Evolutionary conservation across 768 basidiomycete genomes (phyloP).

Genomic region (Pleurotus djamor): DNA sequence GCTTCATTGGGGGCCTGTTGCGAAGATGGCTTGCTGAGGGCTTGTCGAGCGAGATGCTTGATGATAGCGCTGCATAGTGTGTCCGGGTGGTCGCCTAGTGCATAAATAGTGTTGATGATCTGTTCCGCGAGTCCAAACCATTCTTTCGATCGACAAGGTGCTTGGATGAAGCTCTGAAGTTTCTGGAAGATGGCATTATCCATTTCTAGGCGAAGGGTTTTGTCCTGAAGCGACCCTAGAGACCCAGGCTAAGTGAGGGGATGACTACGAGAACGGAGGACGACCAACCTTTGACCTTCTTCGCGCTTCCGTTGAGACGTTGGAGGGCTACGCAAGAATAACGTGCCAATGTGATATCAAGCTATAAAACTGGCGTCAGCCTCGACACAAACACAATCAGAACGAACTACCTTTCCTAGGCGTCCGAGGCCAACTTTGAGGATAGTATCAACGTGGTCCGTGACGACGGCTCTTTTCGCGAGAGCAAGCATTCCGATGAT

Average conservation of each 20-base stretch:
- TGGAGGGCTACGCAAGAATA: slow-evolving; percentile 95
- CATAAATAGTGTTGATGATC: slow-evolving; percentile 94
- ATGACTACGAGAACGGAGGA: background rate
- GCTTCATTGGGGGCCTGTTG: slow-evolving; percentile 10
- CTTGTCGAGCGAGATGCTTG: slow-evolving; percentile 73
- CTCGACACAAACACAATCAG: background rate
- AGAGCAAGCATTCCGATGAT: slow-evolving; percentile 97
- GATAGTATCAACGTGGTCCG: slow-evolving; percentile 79
- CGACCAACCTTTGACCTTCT: slow-evolving; percentile 90
- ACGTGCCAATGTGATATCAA: slow-evolving; percentile 84
- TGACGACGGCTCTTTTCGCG: slow-evolving; percentile 72
- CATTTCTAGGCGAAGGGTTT: slow-evolving; percentile 84
- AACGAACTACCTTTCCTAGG: slow-evolving; percentile 64
- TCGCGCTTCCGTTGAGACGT: slow-evolving; percentile 89
- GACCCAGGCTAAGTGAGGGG: slow-evolving; percentile 2
- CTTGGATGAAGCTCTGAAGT: slow-evolving; percentile 77
- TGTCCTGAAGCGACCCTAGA: slow-evolving; percentile 83
- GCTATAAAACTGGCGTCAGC: slow-evolving; percentile 35
- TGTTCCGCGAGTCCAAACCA: slow-evolving; percentile 99
- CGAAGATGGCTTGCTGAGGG: slow-evolving; percentile 47
- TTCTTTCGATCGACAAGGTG: slow-evolving; percentile 80
- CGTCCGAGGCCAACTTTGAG: slow-evolving; percentile 85
- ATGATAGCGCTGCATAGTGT: slow-evolving; percentile 77
- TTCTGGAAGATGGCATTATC: slow-evolving; percentile 82
- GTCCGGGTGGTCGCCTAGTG: slow-evolving; percentile 92